Evolutionary conservation across 2,329 filamentous ascomycete genomes (phyloP).

Genomic region (Colletotrichum sublineola): DNA sequence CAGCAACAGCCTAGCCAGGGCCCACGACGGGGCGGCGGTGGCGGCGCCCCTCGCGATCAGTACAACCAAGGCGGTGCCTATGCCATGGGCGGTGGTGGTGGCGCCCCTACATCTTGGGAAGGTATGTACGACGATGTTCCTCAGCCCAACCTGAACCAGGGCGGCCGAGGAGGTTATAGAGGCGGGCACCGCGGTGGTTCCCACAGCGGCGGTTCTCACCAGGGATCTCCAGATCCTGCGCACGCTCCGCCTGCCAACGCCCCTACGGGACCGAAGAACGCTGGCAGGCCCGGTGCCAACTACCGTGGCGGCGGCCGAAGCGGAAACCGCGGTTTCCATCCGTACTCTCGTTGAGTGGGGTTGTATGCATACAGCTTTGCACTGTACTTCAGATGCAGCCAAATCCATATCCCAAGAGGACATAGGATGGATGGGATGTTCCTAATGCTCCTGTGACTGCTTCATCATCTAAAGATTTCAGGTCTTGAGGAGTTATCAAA

Average conservation of each 20-base stretch:
- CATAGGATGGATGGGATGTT: not conserved
- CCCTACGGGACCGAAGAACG: constrained; percentile 96
- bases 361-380: not conserved
- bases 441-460: not conserved
- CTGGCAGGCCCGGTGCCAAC: constrained; percentile 89
- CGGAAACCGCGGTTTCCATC: constrained; percentile 81
- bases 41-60: constrained; percentile 47
- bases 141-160: constrained; percentile 76
- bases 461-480: not conserved
- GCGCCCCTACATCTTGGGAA: constrained; percentile 89
- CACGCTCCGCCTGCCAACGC: constrained; percentile 70
- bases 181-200: constrained; percentile 50
- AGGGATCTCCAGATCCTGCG: constrained; percentile 57
- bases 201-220: constrained; percentile 57
- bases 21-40: constrained; percentile 48
- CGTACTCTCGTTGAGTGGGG: constrained; percentile 66
- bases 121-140: constrained; percentile 98
- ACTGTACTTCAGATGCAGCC: not conserved
- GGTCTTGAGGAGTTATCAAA: not conserved
- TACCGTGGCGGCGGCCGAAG: constrained; percentile 91
- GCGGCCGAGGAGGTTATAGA: constrained; percentile 58
- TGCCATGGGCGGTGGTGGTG: constrained; percentile 61
- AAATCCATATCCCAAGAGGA: not conserved
- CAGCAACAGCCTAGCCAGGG: constrained; percentile 40
- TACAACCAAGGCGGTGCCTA: constrained; percentile 48